Evolutionary conservation across 2,329 filamentous ascomycete species (phyloP).

Genomic region (Stagonosporopsis cucurbitacearum): DNA sequence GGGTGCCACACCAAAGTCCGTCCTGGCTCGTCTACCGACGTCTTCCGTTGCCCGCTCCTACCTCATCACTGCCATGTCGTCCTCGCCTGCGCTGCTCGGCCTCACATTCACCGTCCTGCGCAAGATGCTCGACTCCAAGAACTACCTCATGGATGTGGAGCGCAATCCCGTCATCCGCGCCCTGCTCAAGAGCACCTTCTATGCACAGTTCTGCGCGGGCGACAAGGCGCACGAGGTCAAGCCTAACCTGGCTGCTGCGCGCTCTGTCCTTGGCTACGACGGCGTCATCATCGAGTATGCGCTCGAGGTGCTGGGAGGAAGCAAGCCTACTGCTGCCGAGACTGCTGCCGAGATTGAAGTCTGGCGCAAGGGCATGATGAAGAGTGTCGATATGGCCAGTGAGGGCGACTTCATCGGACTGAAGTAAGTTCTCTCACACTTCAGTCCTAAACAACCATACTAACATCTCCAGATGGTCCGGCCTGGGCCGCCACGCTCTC

Average conservation of each 20-base stretch:
- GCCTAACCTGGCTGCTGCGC: slow-evolving; percentile 63
- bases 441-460: background rate
- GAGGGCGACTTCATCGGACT: slow-evolving; percentile 62
- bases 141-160: slow-evolving; percentile 73
- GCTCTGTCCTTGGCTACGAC: slow-evolving; percentile 78
- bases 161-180: slow-evolving; percentile 73
- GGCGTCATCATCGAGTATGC: slow-evolving; percentile 88
- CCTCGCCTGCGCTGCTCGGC: slow-evolving; percentile 70
- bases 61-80: slow-evolving; percentile 72
- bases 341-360: slow-evolving; percentile 68
- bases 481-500: slow-evolving; percentile 77
- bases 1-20: slow-evolving; percentile 22
- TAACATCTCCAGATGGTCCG: slow-evolving; percentile 68
- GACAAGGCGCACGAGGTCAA: slow-evolving; percentile 73
- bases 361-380: slow-evolving; percentile 77
- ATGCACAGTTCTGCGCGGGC: slow-evolving; percentile 89
- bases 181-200: slow-evolving; percentile 81
- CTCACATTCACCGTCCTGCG: slow-evolving; percentile 74
- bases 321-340: slow-evolving; percentile 59
- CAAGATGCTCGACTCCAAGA: slow-evolving; percentile 72
- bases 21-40: slow-evolving; percentile 71
- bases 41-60: slow-evolving; percentile 72
- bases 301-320: slow-evolving; percentile 75
- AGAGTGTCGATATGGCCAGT: slow-evolving; percentile 67
- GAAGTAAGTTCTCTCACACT: slow-evolving; percentile 49